A percentile compares a stretch with the other conserved stretches of the same genome.
phyloP scores from a whole-genome alignment of 2,329 filamentous ascomycete species.

The Aspergillus tanneri region DNA sequence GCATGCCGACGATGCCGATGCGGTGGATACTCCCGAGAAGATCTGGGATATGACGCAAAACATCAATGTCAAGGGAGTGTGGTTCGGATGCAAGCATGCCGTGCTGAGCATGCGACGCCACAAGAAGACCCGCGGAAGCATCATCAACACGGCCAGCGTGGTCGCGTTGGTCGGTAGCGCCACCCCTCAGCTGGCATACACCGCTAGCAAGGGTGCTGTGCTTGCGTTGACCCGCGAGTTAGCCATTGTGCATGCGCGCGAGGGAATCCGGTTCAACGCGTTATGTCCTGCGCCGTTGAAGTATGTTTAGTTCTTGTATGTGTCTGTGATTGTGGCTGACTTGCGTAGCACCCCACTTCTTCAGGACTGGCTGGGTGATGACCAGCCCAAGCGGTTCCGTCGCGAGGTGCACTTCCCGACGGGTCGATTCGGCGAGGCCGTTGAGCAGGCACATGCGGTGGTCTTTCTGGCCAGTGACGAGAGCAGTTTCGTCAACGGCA shows the following conservation, averaged over 20 bases:
- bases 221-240: constrained; percentile 86
- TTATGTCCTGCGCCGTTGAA: constrained; percentile 89
- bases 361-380: constrained; percentile 91
- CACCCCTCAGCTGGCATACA: constrained; percentile 88
- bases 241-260: constrained; percentile 86
- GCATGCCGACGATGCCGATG: constrained; percentile 79
- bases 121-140: constrained; percentile 73
- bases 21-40: constrained; percentile 78
- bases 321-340: not conserved
- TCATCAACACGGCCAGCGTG: constrained; percentile 91
- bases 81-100: constrained; percentile 92
- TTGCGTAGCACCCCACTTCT: constrained; percentile 70
- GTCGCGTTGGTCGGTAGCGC: constrained; percentile 84
- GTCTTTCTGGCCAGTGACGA: constrained; percentile 85
- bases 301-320: constrained; percentile 35
- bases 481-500: constrained; percentile 84
- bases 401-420: constrained; percentile 87
- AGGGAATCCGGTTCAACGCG: constrained; percentile 86
- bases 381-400: constrained; percentile 73
- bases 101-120: constrained; percentile 76
- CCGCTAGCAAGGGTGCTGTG: constrained; percentile 89
- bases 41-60: constrained; percentile 93
- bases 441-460: constrained; percentile 89
- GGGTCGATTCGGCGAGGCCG: constrained; percentile 86
- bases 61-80: constrained; percentile 98